phyloP scores from a whole-genome alignment of 306 rosid genomes.

The Inga oerstediana region DNA sequence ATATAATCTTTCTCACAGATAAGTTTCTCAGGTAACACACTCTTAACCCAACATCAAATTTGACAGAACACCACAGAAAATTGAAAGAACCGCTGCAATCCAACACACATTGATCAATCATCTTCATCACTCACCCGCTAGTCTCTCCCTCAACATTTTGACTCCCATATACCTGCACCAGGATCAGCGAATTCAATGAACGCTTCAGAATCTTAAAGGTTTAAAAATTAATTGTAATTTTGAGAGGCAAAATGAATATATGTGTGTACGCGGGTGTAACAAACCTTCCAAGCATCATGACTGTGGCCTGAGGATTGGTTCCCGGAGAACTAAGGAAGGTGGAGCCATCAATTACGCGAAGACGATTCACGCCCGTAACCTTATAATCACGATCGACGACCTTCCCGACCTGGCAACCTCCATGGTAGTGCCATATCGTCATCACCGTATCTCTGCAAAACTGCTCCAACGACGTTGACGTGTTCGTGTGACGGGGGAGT shows the following conservation, averaged over 20 bases:
- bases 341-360: constrained; percentile 79
- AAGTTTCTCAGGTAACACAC: not conserved
- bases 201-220: not conserved
- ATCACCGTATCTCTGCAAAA: constrained; percentile 76
- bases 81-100: not conserved
- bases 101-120: not conserved
- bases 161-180: constrained; percentile 79
- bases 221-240: too few species aligned
- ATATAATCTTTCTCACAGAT: too few species aligned
- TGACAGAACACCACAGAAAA: not conserved
- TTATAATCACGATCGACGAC: constrained; percentile 67
- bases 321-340: constrained; percentile 77
- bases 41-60: not conserved
- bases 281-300: constrained; percentile 90
- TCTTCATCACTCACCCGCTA: constrained; percentile 5
- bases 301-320: constrained; percentile 87
- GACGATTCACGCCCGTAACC: constrained; percentile 63
- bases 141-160: constrained; percentile 60
- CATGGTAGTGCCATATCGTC: constrained; percentile 94
- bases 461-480: constrained; percentile 61
- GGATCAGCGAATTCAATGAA: not conserved
- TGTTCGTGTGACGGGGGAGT: constrained; percentile 58
- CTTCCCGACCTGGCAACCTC: constrained; percentile 73
- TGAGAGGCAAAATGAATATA: too few species aligned
- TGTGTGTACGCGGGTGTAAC: too few species aligned